Conservation (phyloP, 208 protist genomes). For the Herpetomonas muscarum region DNA sequence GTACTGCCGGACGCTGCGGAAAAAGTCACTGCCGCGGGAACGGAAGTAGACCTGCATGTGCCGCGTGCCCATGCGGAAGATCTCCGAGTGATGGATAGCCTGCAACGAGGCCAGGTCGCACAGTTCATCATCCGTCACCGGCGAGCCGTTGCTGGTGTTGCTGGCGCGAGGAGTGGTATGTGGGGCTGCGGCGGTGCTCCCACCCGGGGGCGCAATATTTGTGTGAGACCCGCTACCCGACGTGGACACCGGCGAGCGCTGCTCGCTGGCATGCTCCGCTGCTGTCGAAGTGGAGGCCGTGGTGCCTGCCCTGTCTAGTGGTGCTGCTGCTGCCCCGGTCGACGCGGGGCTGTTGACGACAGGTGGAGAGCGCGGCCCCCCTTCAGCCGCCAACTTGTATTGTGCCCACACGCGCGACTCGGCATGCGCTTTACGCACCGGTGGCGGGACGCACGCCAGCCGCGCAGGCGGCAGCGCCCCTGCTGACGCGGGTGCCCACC, state of each 20-base stretch:
- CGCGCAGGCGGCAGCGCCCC: constrained; percentile 16
- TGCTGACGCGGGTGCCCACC: constrained; percentile 46
- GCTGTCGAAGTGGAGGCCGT: too few species aligned
- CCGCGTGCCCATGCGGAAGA: constrained; percentile 29
- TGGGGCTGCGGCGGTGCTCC: not conserved
- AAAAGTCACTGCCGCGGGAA: constrained; percentile 42
- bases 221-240: too few species aligned
- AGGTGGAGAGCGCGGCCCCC: not conserved
- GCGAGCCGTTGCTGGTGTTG: not conserved
- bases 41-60: constrained; percentile 36
- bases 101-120: constrained; percentile 57
- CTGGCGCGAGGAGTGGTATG: not conserved
- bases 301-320: too few species aligned
- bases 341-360: not conserved
- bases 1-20: constrained; percentile 66
- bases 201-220: too few species aligned
- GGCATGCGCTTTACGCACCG: constrained; percentile 60
- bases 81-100: constrained; percentile 42
- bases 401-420: constrained; percentile 59
- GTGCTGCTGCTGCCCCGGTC: too few species aligned
- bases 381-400: constrained; percentile 31
- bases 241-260: too few species aligned
- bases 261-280: too few species aligned
- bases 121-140: constrained; percentile 70
- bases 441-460: constrained; percentile 41